Conservation (phyloP, 1,284 basidiomycete species). For the Cystobasidium pallidum region DNA sequence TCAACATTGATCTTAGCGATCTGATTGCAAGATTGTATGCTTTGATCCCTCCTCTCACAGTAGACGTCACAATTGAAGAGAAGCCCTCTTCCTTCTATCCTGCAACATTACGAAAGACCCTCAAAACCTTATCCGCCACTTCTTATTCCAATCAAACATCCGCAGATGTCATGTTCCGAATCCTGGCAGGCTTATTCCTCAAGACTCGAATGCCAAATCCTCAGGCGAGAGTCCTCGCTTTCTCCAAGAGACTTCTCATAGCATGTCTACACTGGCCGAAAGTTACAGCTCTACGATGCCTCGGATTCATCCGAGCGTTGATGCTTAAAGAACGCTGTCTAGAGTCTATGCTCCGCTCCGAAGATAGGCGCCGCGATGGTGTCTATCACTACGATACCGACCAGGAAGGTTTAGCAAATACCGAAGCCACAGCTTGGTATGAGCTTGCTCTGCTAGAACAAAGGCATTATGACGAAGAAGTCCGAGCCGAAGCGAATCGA, state of each 20-base stretch:
- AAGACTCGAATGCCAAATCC: conserved; percentile 64
- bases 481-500: conserved; percentile 55
- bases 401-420: conserved; percentile 73
- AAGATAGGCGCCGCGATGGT: conserved; percentile 79
- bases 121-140: conserved; percentile 29
- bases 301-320: conserved; percentile 73
- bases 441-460: conserved; percentile 56
- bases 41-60: conserved; percentile 60
- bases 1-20: conserved; percentile 92
- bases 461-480: conserved; percentile 57
- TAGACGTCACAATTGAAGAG: conserved; percentile 61
- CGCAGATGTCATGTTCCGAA: conserved; percentile 78
- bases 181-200: conserved; percentile 76
- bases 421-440: conserved; percentile 58
- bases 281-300: conserved; percentile 65
- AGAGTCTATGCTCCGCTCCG: conserved; percentile 79
- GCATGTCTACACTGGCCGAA: conserved; percentile 80
- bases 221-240: conserved; percentile 81
- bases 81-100: conserved; percentile 56
- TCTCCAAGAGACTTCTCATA: conserved; percentile 83
- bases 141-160: conserved; percentile 52
- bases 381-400: conserved; percentile 78
- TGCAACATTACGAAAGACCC: conserved; percentile 58
- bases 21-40: conserved; percentile 68
- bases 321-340: conserved; percentile 77